Base-by-base conservation (phyloP, 257 asterid genomes). In the Voacanga thouarsii region DNA sequence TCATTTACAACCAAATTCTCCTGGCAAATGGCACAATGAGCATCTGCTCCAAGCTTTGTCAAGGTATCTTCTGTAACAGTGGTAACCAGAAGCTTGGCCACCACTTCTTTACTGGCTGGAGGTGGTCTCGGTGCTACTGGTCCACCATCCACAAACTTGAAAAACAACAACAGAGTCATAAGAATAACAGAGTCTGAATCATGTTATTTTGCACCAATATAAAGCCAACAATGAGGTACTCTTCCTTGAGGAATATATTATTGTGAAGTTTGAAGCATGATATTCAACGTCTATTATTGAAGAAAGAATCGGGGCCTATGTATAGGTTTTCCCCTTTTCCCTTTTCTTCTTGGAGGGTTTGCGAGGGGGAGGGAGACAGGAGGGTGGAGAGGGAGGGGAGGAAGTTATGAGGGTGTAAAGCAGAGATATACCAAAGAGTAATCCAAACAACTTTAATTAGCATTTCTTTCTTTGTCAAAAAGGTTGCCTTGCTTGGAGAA, bases 101-200 rank as follows among this genome's bases (percentile, higher is more conserved):
- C 98, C 1, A 91, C 94, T 82, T 91, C 91, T 81, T 91, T 95
- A 80, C 99, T 95, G 50, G 99, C 98, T 43, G 99, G 99, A 71
- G 99, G 99, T 65, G 75, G 92, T 88, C 92, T 85, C 63, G 97
- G 98, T 85, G 79, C 94, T 67, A 87, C 92, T 24, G 90, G 87
- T 81, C 83, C 93, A 33, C 45, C 64, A 0, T 89, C 91, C 65
- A 94, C 85, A 81, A 91, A 73, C 98, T 94, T 61, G 45, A 72
- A 79, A 77, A 73, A 75, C 16, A 78, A 83, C 80, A 73, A 73
- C 45, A 61, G 57, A 21, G 50, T 53, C 75, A 82, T 33, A 33
- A 33, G 37, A 33, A 33, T 33, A 33, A 33, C 37, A 33, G 2
- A 33, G 37, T 33, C n/a, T n/a, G 24, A 71, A 63, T 82, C 53